Conservation (phyloP, 345 rosid genomes). For the Salix arbutifolia region DNA sequence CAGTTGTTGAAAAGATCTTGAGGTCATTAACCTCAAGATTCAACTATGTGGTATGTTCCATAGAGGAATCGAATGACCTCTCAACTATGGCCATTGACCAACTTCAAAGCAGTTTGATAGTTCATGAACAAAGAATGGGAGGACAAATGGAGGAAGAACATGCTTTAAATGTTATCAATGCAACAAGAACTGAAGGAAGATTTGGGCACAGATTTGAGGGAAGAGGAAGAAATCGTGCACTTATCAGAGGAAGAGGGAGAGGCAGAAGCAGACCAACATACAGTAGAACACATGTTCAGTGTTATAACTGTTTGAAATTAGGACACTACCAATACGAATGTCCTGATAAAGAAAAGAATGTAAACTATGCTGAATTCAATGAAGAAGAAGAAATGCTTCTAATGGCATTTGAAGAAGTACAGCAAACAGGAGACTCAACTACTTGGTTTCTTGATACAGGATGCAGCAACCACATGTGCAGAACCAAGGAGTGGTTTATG, state of each 20-base stretch:
- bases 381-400: not conserved
- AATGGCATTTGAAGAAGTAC: not conserved
- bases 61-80: too few species aligned
- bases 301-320: not conserved
- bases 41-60: too few species aligned
- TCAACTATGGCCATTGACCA: too few species aligned
- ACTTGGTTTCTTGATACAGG: conserved; percentile 1
- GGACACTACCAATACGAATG: not conserved
- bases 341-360: not conserved
- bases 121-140: not conserved
- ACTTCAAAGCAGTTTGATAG: not conserved
- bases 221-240: not conserved
- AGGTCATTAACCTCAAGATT: too few species aligned
- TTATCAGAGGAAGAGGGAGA: not conserved
- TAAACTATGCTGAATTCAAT: not conserved
- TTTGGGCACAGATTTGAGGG: not conserved
- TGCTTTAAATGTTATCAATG: not conserved
- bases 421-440: not conserved
- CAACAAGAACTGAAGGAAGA: not conserved
- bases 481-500: conserved; percentile 10
- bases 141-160: not conserved
- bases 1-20: too few species aligned
- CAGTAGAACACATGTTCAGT: not conserved
- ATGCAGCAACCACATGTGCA: conserved; percentile 1
- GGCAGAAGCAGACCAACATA: not conserved